phyloP scores from a whole-genome alignment of 2,329 filamentous ascomycete genomes.

The Gyromitra esculenta region DNA sequence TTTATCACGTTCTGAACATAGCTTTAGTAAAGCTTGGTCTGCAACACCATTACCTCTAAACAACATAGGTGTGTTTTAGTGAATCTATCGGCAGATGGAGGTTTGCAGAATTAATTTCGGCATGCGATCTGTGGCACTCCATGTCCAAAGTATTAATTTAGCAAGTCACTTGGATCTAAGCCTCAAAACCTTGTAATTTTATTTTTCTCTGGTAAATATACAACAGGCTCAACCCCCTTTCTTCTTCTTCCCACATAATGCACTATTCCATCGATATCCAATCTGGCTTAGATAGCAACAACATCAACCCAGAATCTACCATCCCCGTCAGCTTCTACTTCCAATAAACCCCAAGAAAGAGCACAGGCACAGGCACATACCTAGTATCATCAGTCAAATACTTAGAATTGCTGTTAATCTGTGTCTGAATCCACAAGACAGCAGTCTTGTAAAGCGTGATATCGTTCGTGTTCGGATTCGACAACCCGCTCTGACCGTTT shows the following conservation, averaged over 20 bases:
- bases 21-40: no score
- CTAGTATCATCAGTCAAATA: constrained; percentile 58
- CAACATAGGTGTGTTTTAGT: no score
- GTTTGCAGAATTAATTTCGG: no score
- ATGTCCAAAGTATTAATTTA: neutral
- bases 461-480: constrained; percentile 57
- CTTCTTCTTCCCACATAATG: no score
- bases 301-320: constrained; percentile 57
- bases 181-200: no score
- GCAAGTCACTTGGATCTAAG: neutral
- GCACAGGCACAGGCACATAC: neutral
- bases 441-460: constrained; percentile 58
- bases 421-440: constrained; percentile 58
- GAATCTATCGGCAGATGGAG: no score
- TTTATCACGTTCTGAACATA: no score
- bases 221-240: neutral
- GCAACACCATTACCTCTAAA: no score
- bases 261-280: neutral
- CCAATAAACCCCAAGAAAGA: neutral
- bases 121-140: neutral
- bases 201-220: neutral
- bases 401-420: constrained; percentile 55
- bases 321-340: neutral
- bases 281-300: constrained; percentile 51
- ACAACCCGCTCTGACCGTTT: constrained; percentile 56